Evolutionary conservation across 805 yeast species (phyloP), one percentile per base, ranked within the genome.

Genomic region (Schwanniomyces pseudopolymorphus): DNA sequence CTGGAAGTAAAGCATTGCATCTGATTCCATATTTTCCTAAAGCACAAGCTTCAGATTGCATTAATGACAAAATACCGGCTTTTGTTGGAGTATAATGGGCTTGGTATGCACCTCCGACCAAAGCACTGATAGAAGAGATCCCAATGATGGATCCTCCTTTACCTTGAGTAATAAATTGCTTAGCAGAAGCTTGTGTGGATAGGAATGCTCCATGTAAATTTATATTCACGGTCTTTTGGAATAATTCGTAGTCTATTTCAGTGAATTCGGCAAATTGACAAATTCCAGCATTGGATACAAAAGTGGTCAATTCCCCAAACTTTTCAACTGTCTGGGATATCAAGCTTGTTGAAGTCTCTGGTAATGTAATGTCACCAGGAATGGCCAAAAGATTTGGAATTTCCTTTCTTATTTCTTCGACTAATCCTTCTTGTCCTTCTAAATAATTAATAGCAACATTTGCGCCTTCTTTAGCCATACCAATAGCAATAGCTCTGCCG

Each of bases 61-160:
- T 73, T 50, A 74, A 55, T 16, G 74, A 69, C 40, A 71, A 53
- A 36, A 74, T 61, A 14, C 76, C 79, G n/a, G 77, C 77, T 47
- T 74, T 74, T 10, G 79, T 71, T 14, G 78, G 77, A n/a, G 76
- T 70, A 54, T 74, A 74, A 51, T 73, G 78, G 3, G 73, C 67
- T 49, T 74, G 79, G 36, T 55, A 53, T 5, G 69, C 77, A 22
- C 79, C 79, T 16, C 78, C 79, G 6, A 73, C 78, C 8, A 73
- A 56, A 0, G 78, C 77, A 47, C 73, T 64, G 46, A 74, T 71
- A 39, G 72, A 63, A 20, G 72, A 62, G 35, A 74, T 57, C 8
- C 75, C 78, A 33, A 75, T 74, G 45, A 75, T 73, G 11, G 75
- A 70, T 1, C 80, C 80, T 22, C 79, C 78, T 39, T 66, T 67